Base-by-base conservation (phyloP, 768 basidiomycete genomes). In the Leccinum aurantiacum region DNA sequence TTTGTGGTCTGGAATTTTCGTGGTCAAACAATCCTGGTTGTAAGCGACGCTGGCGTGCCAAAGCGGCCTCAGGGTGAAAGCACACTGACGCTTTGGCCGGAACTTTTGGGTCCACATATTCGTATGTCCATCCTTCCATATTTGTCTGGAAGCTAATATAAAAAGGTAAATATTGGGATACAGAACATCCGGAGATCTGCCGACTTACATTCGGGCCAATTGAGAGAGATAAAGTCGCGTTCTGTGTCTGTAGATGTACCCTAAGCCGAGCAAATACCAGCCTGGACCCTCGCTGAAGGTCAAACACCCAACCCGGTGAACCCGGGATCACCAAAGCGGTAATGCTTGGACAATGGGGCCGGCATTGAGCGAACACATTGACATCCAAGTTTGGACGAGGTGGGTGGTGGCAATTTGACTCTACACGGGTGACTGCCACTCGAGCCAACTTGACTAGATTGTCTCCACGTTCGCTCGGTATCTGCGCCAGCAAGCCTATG, bases 61-160 rank as follows among this genome's bases (percentile, higher is more conserved):
- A 63, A 62, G 61, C 61, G 22, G 22, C 33, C 6, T 24, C 38
- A 8, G 19, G 6, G 5, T 25, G 50, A 22, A 63, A 58, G 61
- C 54, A 38, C 8, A 2, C 17, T 11, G 14, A 13, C 35, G 60
- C 55, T 58, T 58, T 57, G 61, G 13, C 53, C 61, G 13, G 14
- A 29, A 13, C 3, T 29, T 27, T 31, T 57, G 13, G 1, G 24
- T 22, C 37, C 10, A n/a, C 33, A 3, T 1, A 22, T 11, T 31
- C 31, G 31, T 31, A 27, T 31, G 31, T 31, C 31, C 31, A 31
- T 31, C 31, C 31, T 31, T 31, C 31, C 31, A 31, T 11, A 31
- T 31, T 31, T 31, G 31, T 31, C 31, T 31, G 31, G 10, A 31
- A 31, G 31, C 1, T 31, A 1, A 31, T n/a, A n/a, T n/a, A n/a